Evolutionary conservation across 768 basidiomycete genomes (phyloP).

Genomic region (Kwoniella sp.): DNA sequence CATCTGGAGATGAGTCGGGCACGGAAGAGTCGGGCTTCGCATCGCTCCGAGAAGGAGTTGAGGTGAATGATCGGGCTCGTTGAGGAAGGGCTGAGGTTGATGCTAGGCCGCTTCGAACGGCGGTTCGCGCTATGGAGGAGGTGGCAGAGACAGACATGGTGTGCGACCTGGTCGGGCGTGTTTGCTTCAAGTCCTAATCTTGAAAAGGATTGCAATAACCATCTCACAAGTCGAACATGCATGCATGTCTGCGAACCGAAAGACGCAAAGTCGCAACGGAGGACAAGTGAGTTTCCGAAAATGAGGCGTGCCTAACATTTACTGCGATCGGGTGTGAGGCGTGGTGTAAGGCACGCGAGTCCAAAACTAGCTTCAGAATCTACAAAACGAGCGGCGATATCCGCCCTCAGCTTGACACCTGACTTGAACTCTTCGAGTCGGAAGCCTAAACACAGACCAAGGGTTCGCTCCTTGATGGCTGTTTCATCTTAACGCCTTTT

Average conservation of each 20-base stretch:
- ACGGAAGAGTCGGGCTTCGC: constrained; percentile 15
- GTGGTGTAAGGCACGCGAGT: constrained; percentile 1
- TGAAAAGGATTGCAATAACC: background rate
- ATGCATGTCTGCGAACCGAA: background rate
- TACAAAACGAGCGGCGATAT: too few relatives aligned
- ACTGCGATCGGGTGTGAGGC: too few relatives aligned
- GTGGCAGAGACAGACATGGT: background rate
- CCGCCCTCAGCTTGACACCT: too few relatives aligned
- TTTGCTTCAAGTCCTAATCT: too few relatives aligned
- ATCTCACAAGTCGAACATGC: background rate
- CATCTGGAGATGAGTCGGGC: constrained; percentile 11
- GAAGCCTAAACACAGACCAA: too few relatives aligned
- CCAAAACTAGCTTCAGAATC: too few relatives aligned
- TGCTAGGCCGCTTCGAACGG: constrained; percentile 2
- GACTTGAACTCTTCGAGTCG: too few relatives aligned
- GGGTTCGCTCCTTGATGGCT: background rate
- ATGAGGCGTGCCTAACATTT: background rate
- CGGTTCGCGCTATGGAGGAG: background rate
- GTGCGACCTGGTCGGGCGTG: background rate
- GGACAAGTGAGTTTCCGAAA: constrained; percentile 3
- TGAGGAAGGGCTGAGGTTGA: constrained; percentile 1
- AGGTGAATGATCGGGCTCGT: constrained; percentile 2
- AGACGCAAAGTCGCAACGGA: background rate
- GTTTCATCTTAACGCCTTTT: constrained; percentile 3
- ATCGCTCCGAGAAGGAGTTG: background rate